Base-by-base conservation (phyloP, 2,329 filamentous ascomycete genomes). In the Macrophomina pseudophaseolina region DNA sequence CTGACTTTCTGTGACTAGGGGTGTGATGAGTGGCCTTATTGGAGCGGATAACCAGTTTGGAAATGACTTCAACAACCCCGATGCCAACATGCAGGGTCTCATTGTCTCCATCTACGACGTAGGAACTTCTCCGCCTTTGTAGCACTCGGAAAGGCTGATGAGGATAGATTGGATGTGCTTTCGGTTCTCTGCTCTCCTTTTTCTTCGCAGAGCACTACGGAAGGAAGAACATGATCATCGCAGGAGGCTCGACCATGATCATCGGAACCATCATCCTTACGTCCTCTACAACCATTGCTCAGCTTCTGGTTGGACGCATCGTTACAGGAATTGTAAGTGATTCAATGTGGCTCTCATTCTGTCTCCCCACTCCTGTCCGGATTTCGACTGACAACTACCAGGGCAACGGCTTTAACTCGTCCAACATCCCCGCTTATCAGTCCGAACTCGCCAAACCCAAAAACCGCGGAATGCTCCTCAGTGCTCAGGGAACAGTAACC, bases 401-500 rank as follows among this genome's bases (percentile, higher is more conserved):
- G 52, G 68, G 68, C 8, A 69, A 68, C 28, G 68, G 68, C 1
- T 76, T 79, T 69, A 75, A 80, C 68, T 78, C 76, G 2, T 75
- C 76, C 1, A 80, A 76, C 2, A 79, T 81, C 30, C 79, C 79
- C 1, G 74, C 75, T 16, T 81, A 74, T 72, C 79, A 80, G 67
- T 76, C 78, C 0, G 79, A 81, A 59, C 75, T 74, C 18, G 76
- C 75, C 3, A 35, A 66, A 3, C 71, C 78, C 5, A 72, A 74
- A 49, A 77, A 66, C 52, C 80, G 84, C 38, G 85, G 85, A 38
- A 75, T 80, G 56, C 73, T 85, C 30, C 82, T 87, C 48, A 84
- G 83, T 23, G 82, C 84, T 2, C 82, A 82, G 65, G 81, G 81
- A 4, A 83, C 79, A 5, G 77, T 83, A 38, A 82, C 80, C 0